phyloP scores from a whole-genome alignment of 2,329 filamentous ascomycete species.

The Pyrenophora tritici-repentis region DNA sequence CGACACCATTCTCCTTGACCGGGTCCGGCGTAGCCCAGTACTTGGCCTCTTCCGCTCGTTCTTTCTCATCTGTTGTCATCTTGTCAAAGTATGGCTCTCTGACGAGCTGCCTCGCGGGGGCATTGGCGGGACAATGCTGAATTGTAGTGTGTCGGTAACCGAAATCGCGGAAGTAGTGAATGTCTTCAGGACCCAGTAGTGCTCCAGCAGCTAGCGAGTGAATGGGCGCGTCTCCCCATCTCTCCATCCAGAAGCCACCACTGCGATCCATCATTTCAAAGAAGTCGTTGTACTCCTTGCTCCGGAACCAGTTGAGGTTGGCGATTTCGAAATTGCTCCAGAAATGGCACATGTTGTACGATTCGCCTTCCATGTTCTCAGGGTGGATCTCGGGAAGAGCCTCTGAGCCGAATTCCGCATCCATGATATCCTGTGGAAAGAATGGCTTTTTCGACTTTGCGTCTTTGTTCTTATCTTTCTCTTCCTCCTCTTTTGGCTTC shows the following conservation, averaged over 20 bases:
- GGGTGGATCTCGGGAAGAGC: slow-evolving; percentile 81
- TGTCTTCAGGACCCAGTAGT: slow-evolving; percentile 77
- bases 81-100: slow-evolving; percentile 79
- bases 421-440: slow-evolving; percentile 79
- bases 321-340: slow-evolving; percentile 99
- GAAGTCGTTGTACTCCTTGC: slow-evolving; percentile 96
- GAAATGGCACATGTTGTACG: slow-evolving; percentile 99
- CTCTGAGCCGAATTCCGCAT: slow-evolving; percentile 72
- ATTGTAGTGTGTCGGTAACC: slow-evolving; percentile 98
- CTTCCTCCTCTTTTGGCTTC: slow-evolving; percentile 65
- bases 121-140: slow-evolving; percentile 96
- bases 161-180: slow-evolving; percentile 99
- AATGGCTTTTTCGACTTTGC: slow-evolving; percentile 69
- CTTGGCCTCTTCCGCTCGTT: slow-evolving; percentile 87
- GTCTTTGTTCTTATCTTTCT: slow-evolving; percentile 64
- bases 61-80: slow-evolving; percentile 80
- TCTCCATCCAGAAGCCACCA: slow-evolving; percentile 98
- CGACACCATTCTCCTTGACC: slow-evolving; percentile 93
- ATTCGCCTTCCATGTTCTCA: slow-evolving; percentile 94
- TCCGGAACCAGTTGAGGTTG: slow-evolving; percentile 90
- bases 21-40: slow-evolving; percentile 92
- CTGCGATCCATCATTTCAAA: slow-evolving; percentile 99
- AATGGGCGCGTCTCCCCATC: slow-evolving; percentile 98
- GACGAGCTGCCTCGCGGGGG: slow-evolving; percentile 82
- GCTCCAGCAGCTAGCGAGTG: slow-evolving; percentile 95